phyloP scores from a whole-genome alignment of 306 rosid genomes.

The Cajanus cajan region DNA sequence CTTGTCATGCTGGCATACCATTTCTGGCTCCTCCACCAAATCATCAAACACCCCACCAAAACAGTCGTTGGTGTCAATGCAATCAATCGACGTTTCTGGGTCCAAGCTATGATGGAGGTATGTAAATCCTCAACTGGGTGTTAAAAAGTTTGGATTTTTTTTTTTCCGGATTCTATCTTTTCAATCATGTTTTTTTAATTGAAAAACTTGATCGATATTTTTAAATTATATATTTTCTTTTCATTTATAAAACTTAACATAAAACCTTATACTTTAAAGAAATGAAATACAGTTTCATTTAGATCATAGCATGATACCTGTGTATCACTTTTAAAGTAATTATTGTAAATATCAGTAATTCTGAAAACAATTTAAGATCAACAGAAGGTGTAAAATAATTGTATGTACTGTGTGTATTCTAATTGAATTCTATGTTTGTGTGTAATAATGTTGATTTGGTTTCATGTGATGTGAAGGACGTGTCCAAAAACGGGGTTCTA shows the following conservation, averaged over 20 bases:
- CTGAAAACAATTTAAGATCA: too few species aligned
- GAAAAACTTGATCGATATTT: too few species aligned
- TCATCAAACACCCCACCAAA: constrained; percentile 57
- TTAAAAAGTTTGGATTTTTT: not conserved
- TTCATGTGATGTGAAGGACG: constrained; percentile 43
- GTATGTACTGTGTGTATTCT: not conserved
- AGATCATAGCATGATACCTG: too few species aligned
- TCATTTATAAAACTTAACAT: too few species aligned
- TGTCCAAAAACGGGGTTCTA: constrained; percentile 65
- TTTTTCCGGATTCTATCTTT: not conserved
- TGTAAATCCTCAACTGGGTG: not conserved
- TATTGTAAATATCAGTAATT: not conserved
- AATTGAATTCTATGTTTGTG: not conserved
- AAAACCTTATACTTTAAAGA: too few species aligned
- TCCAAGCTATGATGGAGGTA: constrained; percentile 94
- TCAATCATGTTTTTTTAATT: too few species aligned
- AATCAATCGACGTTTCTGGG: constrained; percentile 87
- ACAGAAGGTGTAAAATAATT: too few species aligned
- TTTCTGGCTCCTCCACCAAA: constrained; percentile 64
- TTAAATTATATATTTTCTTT: too few species aligned
- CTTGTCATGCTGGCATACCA: constrained; percentile 62
- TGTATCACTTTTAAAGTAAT: not conserved
- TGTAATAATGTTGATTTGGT: not conserved
- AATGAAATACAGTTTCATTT: too few species aligned
- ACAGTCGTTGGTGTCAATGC: constrained; percentile 83